Conservation (phyloP, 371 early-diverging fungal species). For the Synchytrium microbalum region DNA sequence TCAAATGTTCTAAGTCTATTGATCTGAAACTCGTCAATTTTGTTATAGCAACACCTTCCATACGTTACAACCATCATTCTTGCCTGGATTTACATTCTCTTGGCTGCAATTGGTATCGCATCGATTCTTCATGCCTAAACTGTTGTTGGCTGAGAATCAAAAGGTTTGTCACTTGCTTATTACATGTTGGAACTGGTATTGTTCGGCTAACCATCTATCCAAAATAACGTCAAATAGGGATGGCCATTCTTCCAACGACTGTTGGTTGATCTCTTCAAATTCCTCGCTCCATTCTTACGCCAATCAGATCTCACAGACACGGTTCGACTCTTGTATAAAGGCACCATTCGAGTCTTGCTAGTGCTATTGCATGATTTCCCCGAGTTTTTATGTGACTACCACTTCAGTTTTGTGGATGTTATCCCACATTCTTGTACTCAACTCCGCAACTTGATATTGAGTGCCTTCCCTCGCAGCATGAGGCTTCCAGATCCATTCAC, state of each 20-base stretch:
- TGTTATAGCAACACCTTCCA: constrained; percentile 64
- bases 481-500: constrained; percentile 94
- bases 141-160: constrained; percentile 66
- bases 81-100: constrained; percentile 94
- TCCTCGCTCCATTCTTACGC: constrained; percentile 77
- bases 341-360: constrained; percentile 80
- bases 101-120: constrained; percentile 94
- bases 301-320: constrained; percentile 53
- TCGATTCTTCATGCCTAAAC: constrained; percentile 82
- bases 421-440: constrained; percentile 93
- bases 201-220: constrained; percentile 7
- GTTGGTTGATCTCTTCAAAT: constrained; percentile 71
- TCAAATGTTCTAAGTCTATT: background rate
- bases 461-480: constrained; percentile 93
- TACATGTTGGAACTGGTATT: background rate
- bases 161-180: constrained; percentile 24
- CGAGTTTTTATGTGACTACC: constrained; percentile 90
- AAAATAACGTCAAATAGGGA: constrained; percentile 33
- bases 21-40: background rate
- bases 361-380: constrained; percentile 97
- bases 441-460: constrained; percentile 86
- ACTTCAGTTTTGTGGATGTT: constrained; percentile 84
- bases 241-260: constrained; percentile 84
- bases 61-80: constrained; percentile 74
- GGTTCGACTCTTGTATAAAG: constrained; percentile 78